Evolutionary conservation across 1,139 yeast species (phyloP).

Genomic region (Taphrina flavorubra): DNA sequence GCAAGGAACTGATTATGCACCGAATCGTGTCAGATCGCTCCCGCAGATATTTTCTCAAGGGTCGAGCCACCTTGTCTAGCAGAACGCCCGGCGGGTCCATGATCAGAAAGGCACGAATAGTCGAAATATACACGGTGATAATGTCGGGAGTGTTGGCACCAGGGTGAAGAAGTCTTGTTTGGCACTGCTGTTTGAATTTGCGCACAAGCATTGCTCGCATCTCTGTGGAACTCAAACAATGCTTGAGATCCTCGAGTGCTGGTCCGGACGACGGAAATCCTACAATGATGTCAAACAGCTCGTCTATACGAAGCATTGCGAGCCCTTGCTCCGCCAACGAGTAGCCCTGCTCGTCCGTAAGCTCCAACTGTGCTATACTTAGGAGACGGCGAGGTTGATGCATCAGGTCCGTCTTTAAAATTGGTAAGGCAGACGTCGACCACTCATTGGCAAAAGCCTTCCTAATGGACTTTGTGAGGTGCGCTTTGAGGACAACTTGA

Average conservation of each 20-base stretch:
- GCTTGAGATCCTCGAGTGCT: conserved; percentile 66
- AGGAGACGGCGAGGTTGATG: conserved; percentile 1
- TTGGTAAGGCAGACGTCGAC: not conserved
- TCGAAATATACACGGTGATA: conserved; percentile 69
- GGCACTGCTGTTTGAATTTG: conserved; percentile 61
- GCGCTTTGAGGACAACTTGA: not conserved
- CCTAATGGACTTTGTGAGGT: not conserved
- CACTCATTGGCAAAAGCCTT: conserved; percentile 1
- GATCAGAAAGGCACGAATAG: conserved; percentile 72
- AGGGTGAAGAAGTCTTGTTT: conserved; percentile 68
- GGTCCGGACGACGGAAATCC: conserved; percentile 64
- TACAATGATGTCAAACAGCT: conserved; percentile 68
- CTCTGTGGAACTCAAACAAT: conserved; percentile 54
- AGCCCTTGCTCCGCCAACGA: conserved; percentile 44
- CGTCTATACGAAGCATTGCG: conserved; percentile 58
- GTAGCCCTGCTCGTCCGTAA: conserved; percentile 21
- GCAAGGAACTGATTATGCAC: conserved; percentile 72
- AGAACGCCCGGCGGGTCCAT: conserved; percentile 90
- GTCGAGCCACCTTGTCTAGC: conserved; percentile 75
- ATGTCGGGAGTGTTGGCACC: conserved; percentile 82
- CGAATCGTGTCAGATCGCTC: conserved; percentile 75
- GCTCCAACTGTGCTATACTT: not conserved
- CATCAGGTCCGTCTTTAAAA: not conserved
- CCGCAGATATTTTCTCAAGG: conserved; percentile 69
- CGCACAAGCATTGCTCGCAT: conserved; percentile 64